A percentile compares a stretch with the other conserved stretches of the same genome.
These are phyloP conservation scores for Verticillium albo-atrum DNA, from an alignment of 2,329 filamentous ascomycete species.

Conservation along the genomic window DNA sequence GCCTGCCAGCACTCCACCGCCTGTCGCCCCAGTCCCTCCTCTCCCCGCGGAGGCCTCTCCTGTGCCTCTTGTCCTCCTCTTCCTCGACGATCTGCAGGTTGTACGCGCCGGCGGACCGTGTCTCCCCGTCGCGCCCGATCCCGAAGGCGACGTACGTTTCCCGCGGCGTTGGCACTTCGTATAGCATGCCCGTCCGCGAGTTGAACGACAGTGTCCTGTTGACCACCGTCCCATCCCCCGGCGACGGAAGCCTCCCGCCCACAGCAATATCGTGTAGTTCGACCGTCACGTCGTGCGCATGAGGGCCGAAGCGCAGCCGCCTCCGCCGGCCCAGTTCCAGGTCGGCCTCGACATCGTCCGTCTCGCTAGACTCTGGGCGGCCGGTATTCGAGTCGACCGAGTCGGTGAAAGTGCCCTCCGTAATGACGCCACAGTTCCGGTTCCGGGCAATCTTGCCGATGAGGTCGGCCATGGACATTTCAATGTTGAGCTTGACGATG, in stretches of 20 bases:
- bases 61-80: not conserved
- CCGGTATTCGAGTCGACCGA: not conserved
- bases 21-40: not conserved
- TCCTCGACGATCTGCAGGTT: not conserved
- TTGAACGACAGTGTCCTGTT: not conserved
- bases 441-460: slow-evolving; percentile 34
- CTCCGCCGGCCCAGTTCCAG: not conserved
- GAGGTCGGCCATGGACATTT: slow-evolving; percentile 49
- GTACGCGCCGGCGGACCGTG: not conserved
- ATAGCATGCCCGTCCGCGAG: not conserved
- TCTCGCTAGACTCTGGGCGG: not conserved
- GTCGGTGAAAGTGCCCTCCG: slow-evolving; percentile 2
- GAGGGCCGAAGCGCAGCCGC: not conserved
- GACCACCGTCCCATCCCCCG: not conserved
- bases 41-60: not conserved
- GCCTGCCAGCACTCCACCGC: not conserved
- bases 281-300: not conserved
- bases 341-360: not conserved
- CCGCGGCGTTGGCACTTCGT: not conserved
- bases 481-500: slow-evolving; percentile 49
- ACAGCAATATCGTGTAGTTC: not conserved
- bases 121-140: not conserved
- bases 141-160: not conserved
- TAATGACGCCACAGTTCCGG: slow-evolving; percentile 6
- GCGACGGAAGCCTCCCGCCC: not conserved